Base-by-base conservation (phyloP, 257 asterid species). In the Gentiana macrophylla region DNA sequence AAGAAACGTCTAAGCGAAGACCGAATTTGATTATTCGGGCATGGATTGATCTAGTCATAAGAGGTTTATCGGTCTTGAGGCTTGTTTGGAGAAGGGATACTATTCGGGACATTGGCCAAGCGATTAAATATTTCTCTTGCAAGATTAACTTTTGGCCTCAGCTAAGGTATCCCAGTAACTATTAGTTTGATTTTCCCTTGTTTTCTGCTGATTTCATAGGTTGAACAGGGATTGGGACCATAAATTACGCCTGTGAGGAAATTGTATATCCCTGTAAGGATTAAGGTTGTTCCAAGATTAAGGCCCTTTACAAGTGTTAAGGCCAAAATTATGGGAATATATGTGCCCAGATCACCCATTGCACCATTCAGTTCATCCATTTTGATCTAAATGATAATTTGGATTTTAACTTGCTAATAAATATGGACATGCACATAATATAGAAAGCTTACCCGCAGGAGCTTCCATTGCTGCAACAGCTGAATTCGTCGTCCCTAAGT, bases 161-260 rank as follows among this genome's bases (percentile, higher is more conserved):
- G 24, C 24, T 24, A 24, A 24, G 24, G 24, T 24, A 24, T 24
- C 24, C 24, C 24, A 24, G 24, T 24, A 24, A 24, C 24, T 24
- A 24, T 24, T 24, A 24, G 24, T 24, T 24, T 24, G 24, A 24
- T 24, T 24, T 24, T 24, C 24, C 24, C 24, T 24, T 24, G 24
- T 24, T 24, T 24, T 24, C 24, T 24, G 24, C 24, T 5, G 95
- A 82, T 53, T 85, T 85, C 95, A 85, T 82, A n/a, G 95, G 95
- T 78, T 85, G 89, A 38, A 85, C 92, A 0, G 92, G 92, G 92
- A 85, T 82, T 8, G 94, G 92, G 52, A 85, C 94, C 92, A 53
- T 85, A 85, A 48, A 82, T 53, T 36, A 81, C 79, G 38, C 89
- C 92, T 3, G 94, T 82, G n/a, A 74, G 72, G 38, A 71, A 67